Evolutionary conservation across 208 protist species (phyloP), one percentile per base, ranked within the genome.

Genomic region (Trypanosoma congolense): DNA sequence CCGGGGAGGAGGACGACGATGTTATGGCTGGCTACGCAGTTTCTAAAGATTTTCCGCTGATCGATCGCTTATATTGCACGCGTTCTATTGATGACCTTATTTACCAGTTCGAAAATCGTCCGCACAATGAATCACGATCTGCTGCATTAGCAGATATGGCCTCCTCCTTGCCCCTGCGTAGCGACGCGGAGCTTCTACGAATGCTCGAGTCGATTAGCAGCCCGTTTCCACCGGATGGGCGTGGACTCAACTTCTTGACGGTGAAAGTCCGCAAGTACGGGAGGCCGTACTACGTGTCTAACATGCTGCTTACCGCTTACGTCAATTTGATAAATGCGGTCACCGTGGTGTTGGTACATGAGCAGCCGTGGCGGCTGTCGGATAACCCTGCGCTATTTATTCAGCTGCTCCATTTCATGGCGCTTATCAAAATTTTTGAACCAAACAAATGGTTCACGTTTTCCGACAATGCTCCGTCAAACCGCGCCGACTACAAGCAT

Each of bases 371-470:
- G 40, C 81, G 83, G 3, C 73, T 95, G 42, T 43, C 50, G n/a
- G 61, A 62, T 42, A 78, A 70, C 21, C 79, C 83, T 1, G 54
- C 52, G 9, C 53, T 95, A 41, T 63, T 73, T 4, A 66, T 75
- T 2, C 77, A 90, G 48, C 72, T 95, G 22, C 59, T 92, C 2
- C 77, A 91, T 59, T 95, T 95, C 53, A 68, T 95, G 22, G 81
- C 87, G 0, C 64, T 90, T 0, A 77, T 90, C 18, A 89, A 89
- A 55, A 52, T 95, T 0, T 77, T 91, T 50, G 75, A 91, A 70
- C 87, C 87, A 22, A 92, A 95, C 62, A 74, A 70, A 65, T 95
- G 87, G 84, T 92, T 79, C 65, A 75, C 81, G 6, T 58, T 53
- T 30, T 81, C 79, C 30, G 45, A 70, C 3, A 87, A 83, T 61